Base-by-base conservation (phyloP, 1,284 basidiomycete genomes). In the Mycosarcoma mackinlayi region DNA sequence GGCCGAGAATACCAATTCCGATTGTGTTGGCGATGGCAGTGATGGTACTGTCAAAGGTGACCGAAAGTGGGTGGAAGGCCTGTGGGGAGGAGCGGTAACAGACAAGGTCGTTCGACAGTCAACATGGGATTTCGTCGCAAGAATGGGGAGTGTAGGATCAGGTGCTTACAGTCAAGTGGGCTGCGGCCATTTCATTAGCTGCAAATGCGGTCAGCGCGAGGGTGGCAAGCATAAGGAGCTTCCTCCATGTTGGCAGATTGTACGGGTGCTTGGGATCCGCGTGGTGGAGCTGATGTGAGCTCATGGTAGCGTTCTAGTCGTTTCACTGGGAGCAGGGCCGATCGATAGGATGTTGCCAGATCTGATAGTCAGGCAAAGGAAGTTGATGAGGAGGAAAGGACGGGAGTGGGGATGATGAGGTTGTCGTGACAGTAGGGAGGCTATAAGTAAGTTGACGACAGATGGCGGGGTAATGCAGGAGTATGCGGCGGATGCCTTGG, bases 1-100 rank as follows among this genome's bases (percentile, higher is more conserved):
- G 70, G 27, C 83, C 83, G 13, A 84, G 77, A n/a, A 84, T 75
- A 21, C 64, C 67, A 65, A 83, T 83, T 10, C 83, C 83, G 50
- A 84, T 81, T 0, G 82, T 72, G 63, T 83, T 81, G 25, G 83
- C 79, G 9, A 77, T 78, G 5, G 71, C 57, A 3, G 75, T 53
- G 4, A 80, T 77, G n/a, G 69, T 58, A 3, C 67, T 64, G 16
- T 72, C 58, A 46, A 79, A 77, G 24, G 58, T 54, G 3, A 55
- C 45, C n/a, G 79, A 74, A 38, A 82, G 61, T 34, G 63, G 61
- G 14, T 68, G 73, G 63, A 62, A 65, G 13, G 59, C 67, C 66
- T 69, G 44, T 18, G 30, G 13, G 23, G 27, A 18, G 18, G 27
- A 38, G 35, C n/a, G 39, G 33, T 18, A 11, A 19, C 16, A 16